A percentile compares a stretch with the other conserved stretches of the same genome.
Evolutionary conservation across 495 filamentous ascomycete species (phyloP).

Genomic region (Aspergillus mulundensis): DNA sequence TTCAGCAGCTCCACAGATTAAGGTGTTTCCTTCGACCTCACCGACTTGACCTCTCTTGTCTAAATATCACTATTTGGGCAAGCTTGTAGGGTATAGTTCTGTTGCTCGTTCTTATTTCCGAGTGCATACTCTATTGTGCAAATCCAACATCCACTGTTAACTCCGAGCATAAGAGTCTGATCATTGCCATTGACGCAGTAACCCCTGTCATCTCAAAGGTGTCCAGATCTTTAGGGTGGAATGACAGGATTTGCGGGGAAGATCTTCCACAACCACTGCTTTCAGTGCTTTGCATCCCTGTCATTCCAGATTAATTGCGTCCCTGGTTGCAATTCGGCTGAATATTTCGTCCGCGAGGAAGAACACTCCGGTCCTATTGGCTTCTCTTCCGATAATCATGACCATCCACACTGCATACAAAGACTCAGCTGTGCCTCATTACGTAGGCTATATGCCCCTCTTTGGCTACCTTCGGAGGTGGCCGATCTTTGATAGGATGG

Average conservation of each 20-base stretch:
- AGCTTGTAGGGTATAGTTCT: background rate
- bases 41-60: too few species aligned
- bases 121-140: too few species aligned
- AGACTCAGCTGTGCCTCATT: too few species aligned
- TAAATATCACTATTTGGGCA: too few species aligned
- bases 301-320: background rate
- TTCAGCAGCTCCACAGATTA: background rate
- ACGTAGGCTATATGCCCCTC: too few species aligned
- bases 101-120: background rate
- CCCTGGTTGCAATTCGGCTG: background rate
- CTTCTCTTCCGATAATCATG: background rate
- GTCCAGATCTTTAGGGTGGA: background rate
- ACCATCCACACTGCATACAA: too few species aligned
- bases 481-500: background rate
- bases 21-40: background rate
- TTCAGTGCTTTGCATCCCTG: constrained; percentile 1
- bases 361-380: background rate
- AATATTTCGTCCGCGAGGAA: background rate
- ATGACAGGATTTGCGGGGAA: constrained; percentile 9
- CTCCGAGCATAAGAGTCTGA: too few species aligned
- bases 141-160: too few species aligned
- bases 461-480: background rate
- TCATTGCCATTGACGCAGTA: too few species aligned
- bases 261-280: constrained; percentile 3
- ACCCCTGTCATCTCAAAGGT: background rate